Evolutionary conservation across 805 yeast species (phyloP), one percentile per base, ranked within the genome.

Genomic region (Myxozyma sirexii): DNA sequence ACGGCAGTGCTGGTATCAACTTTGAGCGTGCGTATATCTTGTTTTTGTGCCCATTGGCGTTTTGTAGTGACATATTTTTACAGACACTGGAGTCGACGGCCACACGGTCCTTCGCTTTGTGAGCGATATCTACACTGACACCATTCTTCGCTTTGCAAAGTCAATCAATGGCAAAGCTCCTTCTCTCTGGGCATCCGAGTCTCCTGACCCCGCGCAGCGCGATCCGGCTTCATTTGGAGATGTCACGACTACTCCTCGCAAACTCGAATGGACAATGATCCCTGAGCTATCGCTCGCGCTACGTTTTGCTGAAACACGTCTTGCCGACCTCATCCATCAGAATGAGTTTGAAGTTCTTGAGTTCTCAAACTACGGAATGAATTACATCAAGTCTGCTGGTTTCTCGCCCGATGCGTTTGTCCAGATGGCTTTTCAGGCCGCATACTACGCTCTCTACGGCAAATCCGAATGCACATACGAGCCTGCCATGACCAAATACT

Each of bases 351-450:
- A 84, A 54, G 88, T 87, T 26, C 75, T 91, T 59, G 93, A 90
- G 72, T 91, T 87, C 74, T 80, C 82, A 57, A 66, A 64, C 46
- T 74, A 72, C 56, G 97, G 97, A 41, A 82, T 89, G 67, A 83
- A 85, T 54, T 80, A 83, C 59, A 90, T 91, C 71, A 91, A 91
- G 72, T 83, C 83, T 59, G 86, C 90, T 84, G 92, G 90, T 63
- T 86, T 85, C 72, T 88, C 96, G 1, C 97, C 97, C 0, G 97
- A 91, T 78, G 97, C 97, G 0, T 91, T 88, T 75, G 86, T 88
- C 39, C 97, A 91, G 73, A 90, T 91, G 93, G 87, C 91, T 24
- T 90, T 90, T 78, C 97, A 91, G 74, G 89, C 94, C 7, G 90
- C 96, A 3, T 91, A 90, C 73, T 91, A 89, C 70, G 96, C 97